Percentiles rank a stretch among this genome's conserved stretches.
These are phyloP conservation scores for Populus simonii DNA, from an alignment of 345 rosid species.

Conservation along the genomic window DNA sequence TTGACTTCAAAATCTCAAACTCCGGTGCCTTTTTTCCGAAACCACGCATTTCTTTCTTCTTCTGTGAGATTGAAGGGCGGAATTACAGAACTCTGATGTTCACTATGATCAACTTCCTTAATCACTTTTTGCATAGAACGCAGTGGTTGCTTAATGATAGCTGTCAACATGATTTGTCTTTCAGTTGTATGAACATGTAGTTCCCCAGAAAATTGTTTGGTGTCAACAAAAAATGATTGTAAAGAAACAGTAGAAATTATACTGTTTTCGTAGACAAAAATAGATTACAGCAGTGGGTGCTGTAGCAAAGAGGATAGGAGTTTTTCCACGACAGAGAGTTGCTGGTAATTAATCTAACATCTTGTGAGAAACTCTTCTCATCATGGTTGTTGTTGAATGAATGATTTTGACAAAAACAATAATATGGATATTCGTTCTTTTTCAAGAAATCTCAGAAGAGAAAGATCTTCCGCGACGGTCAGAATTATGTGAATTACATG, in stretches of 20 bases:
- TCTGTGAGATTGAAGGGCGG: conserved; percentile 47
- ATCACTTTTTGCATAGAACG: conserved; percentile 28
- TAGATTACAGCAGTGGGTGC: conserved; percentile 32
- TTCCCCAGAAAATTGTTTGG: conserved; percentile 13
- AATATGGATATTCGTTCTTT: neutral
- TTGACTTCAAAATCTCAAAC: conserved; percentile 51
- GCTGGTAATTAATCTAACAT: conserved; percentile 16
- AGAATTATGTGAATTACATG: neutral
- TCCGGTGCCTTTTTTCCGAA: conserved; percentile 36
- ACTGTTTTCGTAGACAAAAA: conserved; percentile 36
- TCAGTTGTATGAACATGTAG: conserved; percentile 13
- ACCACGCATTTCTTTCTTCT: conserved; percentile 49
- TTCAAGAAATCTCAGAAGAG: neutral
- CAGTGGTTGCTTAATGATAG: conserved; percentile 22
- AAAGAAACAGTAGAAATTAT: conserved; percentile 24
- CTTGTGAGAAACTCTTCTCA: conserved; percentile 18
- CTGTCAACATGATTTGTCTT: conserved; percentile 14
- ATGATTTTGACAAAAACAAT: neutral
- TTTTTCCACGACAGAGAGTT: conserved; percentile 21
- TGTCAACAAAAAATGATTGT: conserved; percentile 8
- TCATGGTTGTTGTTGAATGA: neutral
- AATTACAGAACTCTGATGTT: conserved; percentile 28
- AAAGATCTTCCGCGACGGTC: neutral
- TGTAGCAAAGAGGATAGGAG: conserved; percentile 23
- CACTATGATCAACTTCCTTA: conserved; percentile 1